A percentile compares a stretch with the other conserved stretches of the same genome.
Conservation (phyloP, 139 green algal genomes). For the Volvox africanus region DNA sequence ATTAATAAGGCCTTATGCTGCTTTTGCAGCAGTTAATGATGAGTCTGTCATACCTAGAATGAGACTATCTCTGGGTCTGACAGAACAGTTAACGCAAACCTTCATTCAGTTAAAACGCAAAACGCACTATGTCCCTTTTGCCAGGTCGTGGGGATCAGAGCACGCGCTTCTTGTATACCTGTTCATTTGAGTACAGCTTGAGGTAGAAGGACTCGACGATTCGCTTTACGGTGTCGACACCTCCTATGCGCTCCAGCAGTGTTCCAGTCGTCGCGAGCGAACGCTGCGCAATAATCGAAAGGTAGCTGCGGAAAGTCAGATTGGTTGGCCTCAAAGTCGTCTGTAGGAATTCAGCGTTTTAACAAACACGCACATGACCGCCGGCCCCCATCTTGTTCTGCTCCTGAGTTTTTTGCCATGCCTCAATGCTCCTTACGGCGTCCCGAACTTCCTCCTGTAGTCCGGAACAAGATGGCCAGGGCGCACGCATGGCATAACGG, state of each 20-base stretch:
- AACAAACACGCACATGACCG: background rate
- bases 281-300: no score
- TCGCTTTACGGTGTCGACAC: background rate
- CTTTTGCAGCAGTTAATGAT: no score
- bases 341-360: no score
- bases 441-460: slow-evolving; percentile 11
- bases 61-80: no score
- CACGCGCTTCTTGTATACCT: background rate
- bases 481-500: no score
- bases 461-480: background rate
- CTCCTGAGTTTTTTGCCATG: slow-evolving; percentile 32
- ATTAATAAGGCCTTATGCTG: no score
- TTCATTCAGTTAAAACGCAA: no score
- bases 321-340: no score
- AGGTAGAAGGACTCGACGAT: slow-evolving; percentile 5
- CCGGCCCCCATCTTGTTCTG: background rate
- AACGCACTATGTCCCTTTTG: no score
- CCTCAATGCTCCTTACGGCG: slow-evolving; percentile 15
- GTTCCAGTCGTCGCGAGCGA: background rate
- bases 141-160: background rate
- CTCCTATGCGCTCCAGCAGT: background rate
- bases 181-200: slow-evolving; percentile 9
- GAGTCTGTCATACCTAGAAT: no score
- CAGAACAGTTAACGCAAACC: no score
- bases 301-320: no score